These are phyloP conservation scores for Jacaranda copaia DNA, from an alignment of 257 asterid species.

Conservation along the genomic window DNA sequence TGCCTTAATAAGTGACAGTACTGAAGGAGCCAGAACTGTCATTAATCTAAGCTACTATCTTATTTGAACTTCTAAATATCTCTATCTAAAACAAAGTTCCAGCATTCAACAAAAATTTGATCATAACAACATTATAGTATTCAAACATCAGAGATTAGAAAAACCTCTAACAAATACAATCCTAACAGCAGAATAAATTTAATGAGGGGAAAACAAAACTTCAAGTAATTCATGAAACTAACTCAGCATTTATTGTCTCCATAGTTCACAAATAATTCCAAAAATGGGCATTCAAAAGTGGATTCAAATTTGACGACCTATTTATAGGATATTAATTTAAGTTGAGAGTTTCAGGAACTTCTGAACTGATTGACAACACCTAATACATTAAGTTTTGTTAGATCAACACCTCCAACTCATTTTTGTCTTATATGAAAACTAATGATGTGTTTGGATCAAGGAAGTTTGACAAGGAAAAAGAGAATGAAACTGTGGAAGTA, in stretches of 20 bases:
- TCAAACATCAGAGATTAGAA: not conserved
- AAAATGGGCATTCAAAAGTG: not conserved
- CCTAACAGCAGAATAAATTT: not conserved
- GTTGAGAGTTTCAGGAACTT: not conserved
- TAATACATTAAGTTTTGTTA: not conserved
- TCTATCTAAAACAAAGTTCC: not conserved
- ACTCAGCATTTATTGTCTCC: not conserved
- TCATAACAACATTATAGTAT: not conserved
- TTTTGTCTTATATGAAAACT: conserved; percentile 11
- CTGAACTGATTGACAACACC: not conserved
- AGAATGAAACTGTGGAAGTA: no score
- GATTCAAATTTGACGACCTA: not conserved
- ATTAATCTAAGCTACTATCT: not conserved
- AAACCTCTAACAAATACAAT: not conserved
- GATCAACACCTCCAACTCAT: conserved; percentile 27
- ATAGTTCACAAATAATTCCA: not conserved
- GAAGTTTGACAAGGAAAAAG: no score
- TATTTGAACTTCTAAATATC: not conserved
- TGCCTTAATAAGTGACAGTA: not conserved
- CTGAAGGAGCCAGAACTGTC: not conserved
- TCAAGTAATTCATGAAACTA: not conserved
- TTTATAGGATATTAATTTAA: not conserved
- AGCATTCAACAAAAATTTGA: not conserved
- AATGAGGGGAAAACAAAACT: not conserved
- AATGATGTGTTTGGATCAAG: no score